Base-by-base conservation (phyloP, 371 early-diverging fungal species). In the Mortierella sp. region DNA sequence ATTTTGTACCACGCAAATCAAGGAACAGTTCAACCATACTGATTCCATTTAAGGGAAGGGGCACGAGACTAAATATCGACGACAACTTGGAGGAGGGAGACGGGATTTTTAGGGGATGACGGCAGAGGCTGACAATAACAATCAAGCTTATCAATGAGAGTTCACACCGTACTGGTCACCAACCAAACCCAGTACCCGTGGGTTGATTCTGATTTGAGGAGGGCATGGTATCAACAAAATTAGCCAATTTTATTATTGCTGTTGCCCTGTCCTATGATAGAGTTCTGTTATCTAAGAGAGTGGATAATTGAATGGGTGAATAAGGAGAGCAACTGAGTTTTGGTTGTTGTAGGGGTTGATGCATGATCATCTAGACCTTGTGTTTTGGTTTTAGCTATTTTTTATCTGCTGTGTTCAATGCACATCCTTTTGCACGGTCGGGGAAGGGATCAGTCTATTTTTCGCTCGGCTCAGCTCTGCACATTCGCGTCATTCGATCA, bases 171-270 rank as follows among this genome's bases (percentile, higher is more conserved):
- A 51, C 4, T n/a, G 47, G 19, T 47, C 47, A 17, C 47, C 47
- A 15, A 47, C 4, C 17, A 22, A 51, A 51, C 26, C 53, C 53
- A 51, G 53, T 51, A 51, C 26, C 53, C 53, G 53, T 51, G 53
- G 53, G 28, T 26, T 26, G 6, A 28, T 10, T 51, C 13, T 51
- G 53, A 51, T 51, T 51, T 51, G 53, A 4, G 26, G 28, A 13
- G 8, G 26, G 13, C 9, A 9, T 13, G 9, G 13, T 40, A 13
- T 40, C 6, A 40, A 40, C 13, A 51, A 51, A 51, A 51, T 10
- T 10, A 51, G 13, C 13, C 6, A 51, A 23, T n/a, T n/a, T n/a
- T n/a, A n/a, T n/a, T n/a, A n/a, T 40, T 13, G 13, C 6, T 40
- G 13, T 40, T 40, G 13, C 13, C 40, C 40, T 40, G 13, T 51